These are phyloP conservation scores for Podaxis pistillaris DNA, from an alignment of 768 basidiomycete species.

Conservation along the genomic window DNA sequence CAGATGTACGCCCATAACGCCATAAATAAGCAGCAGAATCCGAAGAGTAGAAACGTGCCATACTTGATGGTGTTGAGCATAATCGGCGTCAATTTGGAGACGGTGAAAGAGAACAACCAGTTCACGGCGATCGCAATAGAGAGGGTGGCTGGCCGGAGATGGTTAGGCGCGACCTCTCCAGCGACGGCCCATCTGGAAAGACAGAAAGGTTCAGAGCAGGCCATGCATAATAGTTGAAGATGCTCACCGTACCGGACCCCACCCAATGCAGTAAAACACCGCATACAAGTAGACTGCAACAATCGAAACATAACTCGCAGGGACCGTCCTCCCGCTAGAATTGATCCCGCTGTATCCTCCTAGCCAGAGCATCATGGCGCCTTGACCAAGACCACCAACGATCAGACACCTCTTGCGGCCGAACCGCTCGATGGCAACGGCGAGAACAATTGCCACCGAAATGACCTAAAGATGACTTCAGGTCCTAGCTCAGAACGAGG, in stretches of 20 bases:
- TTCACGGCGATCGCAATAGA: constrained; percentile 38
- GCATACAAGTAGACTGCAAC: constrained; percentile 47
- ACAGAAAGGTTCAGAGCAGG: background rate
- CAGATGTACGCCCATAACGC: constrained; percentile 41
- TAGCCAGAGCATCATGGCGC: constrained; percentile 47
- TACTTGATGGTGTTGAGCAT: constrained; percentile 33
- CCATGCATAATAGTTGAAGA: background rate
- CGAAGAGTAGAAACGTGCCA: constrained; percentile 43
- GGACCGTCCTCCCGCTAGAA: constrained; percentile 26
- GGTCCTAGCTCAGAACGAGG: background rate
- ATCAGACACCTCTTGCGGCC: constrained; percentile 51
- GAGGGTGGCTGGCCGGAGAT: constrained; percentile 37
- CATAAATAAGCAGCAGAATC: constrained; percentile 40
- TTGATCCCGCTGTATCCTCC: constrained; percentile 39
- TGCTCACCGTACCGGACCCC: constrained; percentile 37
- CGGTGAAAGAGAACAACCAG: constrained; percentile 47
- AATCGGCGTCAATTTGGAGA: constrained; percentile 41
- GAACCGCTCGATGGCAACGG: constrained; percentile 45
- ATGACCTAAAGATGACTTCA: constrained; percentile 30
- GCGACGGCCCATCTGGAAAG: constrained; percentile 36
- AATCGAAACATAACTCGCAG: constrained; percentile 43
- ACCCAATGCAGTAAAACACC: constrained; percentile 43
- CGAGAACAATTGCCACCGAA: constrained; percentile 35
- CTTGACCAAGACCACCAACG: constrained; percentile 48
- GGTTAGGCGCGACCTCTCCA: constrained; percentile 43